These are phyloP conservation scores for Diaporthe sp. DNA, from an alignment of 2,329 filamentous ascomycete genomes.

Conservation along the genomic window DNA sequence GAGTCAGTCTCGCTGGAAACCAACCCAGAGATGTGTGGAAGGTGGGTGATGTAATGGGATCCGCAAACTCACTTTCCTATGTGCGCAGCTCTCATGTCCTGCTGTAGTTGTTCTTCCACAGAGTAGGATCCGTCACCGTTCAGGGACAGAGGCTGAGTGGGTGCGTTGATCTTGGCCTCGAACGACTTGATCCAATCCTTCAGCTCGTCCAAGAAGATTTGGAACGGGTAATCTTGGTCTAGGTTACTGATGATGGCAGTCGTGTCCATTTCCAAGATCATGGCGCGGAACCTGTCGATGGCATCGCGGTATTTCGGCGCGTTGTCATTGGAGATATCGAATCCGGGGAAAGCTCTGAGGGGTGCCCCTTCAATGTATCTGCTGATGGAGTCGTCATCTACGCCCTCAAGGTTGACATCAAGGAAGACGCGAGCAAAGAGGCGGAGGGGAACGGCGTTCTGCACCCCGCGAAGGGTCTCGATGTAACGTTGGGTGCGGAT, in stretches of 20 bases:
- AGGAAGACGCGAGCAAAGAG: constrained; percentile 49
- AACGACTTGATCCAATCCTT: constrained; percentile 35
- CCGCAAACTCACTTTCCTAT: constrained; percentile 31
- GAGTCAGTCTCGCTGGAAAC: constrained; percentile 33
- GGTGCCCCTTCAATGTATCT: constrained; percentile 38
- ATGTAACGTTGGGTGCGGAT: constrained; percentile 55
- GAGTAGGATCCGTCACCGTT: constrained; percentile 25
- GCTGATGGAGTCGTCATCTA: constrained; percentile 37
- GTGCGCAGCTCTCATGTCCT: constrained; percentile 19
- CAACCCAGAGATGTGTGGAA: background rate
- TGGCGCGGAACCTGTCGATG: constrained; percentile 32
- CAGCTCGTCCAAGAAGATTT: constrained; percentile 33
- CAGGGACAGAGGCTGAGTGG: background rate
- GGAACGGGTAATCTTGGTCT: constrained; percentile 36
- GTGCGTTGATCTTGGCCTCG: constrained; percentile 26
- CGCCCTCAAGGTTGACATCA: constrained; percentile 21
- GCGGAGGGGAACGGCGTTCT: constrained; percentile 38
- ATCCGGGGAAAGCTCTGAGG: constrained; percentile 43
- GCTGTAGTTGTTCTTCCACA: constrained; percentile 25
- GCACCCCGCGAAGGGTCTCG: constrained; percentile 39
- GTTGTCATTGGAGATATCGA: constrained; percentile 28
- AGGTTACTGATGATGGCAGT: constrained; percentile 28
- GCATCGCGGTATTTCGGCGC: constrained; percentile 32
- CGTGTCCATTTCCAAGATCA: constrained; percentile 36
- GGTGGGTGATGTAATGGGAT: background rate